phyloP scores from a whole-genome alignment of 1,284 basidiomycete species.

The Ustilago bromivora region DNA sequence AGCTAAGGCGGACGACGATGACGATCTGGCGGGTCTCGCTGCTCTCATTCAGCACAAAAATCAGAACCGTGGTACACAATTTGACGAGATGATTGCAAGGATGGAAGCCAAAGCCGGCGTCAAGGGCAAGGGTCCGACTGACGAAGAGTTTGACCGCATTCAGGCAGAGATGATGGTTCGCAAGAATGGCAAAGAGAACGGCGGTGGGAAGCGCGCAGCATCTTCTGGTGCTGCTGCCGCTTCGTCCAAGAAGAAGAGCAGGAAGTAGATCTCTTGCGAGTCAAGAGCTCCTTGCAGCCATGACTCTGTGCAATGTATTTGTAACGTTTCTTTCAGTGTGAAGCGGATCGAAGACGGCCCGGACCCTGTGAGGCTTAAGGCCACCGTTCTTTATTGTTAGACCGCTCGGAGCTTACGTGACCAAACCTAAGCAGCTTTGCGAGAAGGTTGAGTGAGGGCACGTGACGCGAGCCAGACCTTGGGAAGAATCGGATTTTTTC shows the following conservation, averaged over 20 bases:
- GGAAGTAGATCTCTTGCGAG: slow-evolving; percentile 17
- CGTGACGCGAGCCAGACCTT: slow-evolving; percentile 30
- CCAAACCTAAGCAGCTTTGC: neutral
- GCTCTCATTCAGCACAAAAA: slow-evolving; percentile 57
- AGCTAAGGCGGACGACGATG: slow-evolving; percentile 27
- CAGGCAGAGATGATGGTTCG: slow-evolving; percentile 53
- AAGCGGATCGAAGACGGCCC: neutral
- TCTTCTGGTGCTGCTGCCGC: slow-evolving; percentile 17
- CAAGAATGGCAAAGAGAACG: slow-evolving; percentile 42
- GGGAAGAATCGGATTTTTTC: slow-evolving; percentile 44
- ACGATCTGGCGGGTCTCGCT: slow-evolving; percentile 54
- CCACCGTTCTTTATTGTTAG: slow-evolving; percentile 1
- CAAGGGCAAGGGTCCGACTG: slow-evolving; percentile 45
- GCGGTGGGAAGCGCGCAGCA: slow-evolving; percentile 29
- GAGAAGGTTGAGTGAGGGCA: slow-evolving; percentile 9
- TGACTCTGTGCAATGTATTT: slow-evolving; percentile 22
- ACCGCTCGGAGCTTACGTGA: slow-evolving; percentile 7
- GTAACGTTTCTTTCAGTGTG: slow-evolving; percentile 2
- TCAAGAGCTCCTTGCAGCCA: neutral
- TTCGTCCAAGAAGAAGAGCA: slow-evolving; percentile 42
- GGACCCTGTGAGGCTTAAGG: neutral
- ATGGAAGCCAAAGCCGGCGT: slow-evolving; percentile 56
- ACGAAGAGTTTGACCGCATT: slow-evolving; percentile 55
- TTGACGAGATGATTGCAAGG: slow-evolving; percentile 62
- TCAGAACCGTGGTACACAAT: slow-evolving; percentile 44